Evolutionary conservation across 1,139 yeast genomes (phyloP), one percentile per base, ranked within the genome.

Genomic region (Candida sp.): DNA sequence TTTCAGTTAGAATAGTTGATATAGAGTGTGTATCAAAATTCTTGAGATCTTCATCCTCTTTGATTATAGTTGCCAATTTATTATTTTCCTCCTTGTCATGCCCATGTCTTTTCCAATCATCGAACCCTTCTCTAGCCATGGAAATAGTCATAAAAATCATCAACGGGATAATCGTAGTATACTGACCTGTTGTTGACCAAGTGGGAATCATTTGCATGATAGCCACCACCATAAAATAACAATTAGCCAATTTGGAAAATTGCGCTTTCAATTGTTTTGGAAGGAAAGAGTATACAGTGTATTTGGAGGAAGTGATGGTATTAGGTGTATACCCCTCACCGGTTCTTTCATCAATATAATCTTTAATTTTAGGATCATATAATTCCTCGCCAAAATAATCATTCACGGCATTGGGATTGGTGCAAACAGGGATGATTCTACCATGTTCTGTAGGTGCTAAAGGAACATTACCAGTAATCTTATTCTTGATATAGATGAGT

Each of bases 111-210:
- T 87, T 78, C 77, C 87, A 83, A 64, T 93, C 99, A 62, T 93
- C 99, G 60, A 76, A 89, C 0, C 95, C 99, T 66, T 95, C 99
- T 54, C 99, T 77, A 8, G 85, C 81, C 65, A 93, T 90, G 0
- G 98, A 88, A 25, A 93, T 87, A n/a, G 89, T 75, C 67, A 95
- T 87, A 62, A 95, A 93, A 7, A 93, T 78, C 60, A 85, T 67
- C 45, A 93, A 72, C 1, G 99, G 99, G 34, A 91, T 75, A 53
- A 93, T 91, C 2, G 99, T 93, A 3, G 98, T 93, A 60, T 82
- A 89, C n/a, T 89, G 86, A 47, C 98, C 99, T 0, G 99, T 93
- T 3, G 99, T 90, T 3, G 97, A 89, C 97, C 97, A 93, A 1
- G 91, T 82, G 0, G 99, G 99, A 43, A 93, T 85, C 95, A 91